A percentile compares a stretch with the other conserved stretches of the same genome.
These are phyloP conservation scores for Jacaranda copaia DNA, from an alignment of 257 asterid species.

Conservation along the genomic window DNA sequence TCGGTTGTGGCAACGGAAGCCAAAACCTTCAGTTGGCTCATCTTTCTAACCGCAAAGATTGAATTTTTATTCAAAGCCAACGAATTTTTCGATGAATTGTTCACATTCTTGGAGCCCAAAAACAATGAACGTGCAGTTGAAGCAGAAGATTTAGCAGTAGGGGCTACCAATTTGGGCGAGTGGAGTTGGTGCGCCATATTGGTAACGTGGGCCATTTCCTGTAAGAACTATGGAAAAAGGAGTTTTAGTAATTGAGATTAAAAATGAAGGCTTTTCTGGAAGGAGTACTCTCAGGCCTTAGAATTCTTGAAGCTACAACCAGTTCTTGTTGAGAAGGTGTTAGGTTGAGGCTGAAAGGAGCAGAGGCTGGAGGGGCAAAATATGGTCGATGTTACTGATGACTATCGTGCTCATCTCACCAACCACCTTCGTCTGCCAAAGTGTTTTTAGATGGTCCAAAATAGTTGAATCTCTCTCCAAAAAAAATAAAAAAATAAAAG, in stretches of 20 bases:
- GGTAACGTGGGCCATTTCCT: conserved; percentile 54
- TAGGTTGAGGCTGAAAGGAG: conserved; percentile 37
- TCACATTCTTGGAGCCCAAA: conserved; percentile 57
- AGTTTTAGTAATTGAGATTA: conserved; percentile 8
- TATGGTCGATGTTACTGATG: conserved; percentile 11
- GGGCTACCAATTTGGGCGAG: conserved; percentile 56
- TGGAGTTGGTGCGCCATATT: conserved; percentile 58
- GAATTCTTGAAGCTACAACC: not conserved
- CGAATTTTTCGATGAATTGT: conserved; percentile 48
- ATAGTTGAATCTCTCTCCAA: too few species aligned
- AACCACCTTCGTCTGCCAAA: conserved; percentile 33
- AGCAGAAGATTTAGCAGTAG: conserved; percentile 42
- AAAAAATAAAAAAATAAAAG: too few species aligned
- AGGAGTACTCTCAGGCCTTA: conserved; percentile 22
- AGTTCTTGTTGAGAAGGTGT: conserved; percentile 29
- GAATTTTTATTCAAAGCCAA: conserved; percentile 57
- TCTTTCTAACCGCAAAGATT: conserved; percentile 45
- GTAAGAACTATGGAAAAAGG: not conserved
- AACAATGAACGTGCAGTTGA: conserved; percentile 55
- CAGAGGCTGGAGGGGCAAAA: conserved; percentile 34
- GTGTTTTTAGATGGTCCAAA: not conserved
- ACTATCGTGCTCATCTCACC: conserved; percentile 36
- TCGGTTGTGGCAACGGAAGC: conserved; percentile 81
- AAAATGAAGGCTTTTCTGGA: not conserved
- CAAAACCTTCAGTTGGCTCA: conserved; percentile 49